phyloP scores from a whole-genome alignment of 768 basidiomycete genomes.

The Lentinula guzmanii region DNA sequence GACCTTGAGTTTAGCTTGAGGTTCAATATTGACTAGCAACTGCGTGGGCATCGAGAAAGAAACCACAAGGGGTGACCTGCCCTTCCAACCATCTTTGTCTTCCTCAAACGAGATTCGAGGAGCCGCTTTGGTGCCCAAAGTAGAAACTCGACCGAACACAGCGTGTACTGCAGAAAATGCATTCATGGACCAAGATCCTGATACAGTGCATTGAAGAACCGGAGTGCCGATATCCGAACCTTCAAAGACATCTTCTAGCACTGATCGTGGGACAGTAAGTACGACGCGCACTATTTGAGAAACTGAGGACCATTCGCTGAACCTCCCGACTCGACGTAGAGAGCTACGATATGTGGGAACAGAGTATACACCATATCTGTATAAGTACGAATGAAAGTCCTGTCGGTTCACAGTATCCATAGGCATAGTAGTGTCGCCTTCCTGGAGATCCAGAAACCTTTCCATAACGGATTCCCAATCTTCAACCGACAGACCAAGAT shows the following conservation, averaged over 20 bases:
- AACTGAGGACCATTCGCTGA: conserved; percentile 22
- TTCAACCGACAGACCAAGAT: conserved; percentile 17
- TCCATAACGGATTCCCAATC: conserved; percentile 41
- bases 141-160: conserved; percentile 15
- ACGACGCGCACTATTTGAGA: conserved; percentile 28
- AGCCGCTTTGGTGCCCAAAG: conserved; percentile 12
- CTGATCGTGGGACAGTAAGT: conserved; percentile 26
- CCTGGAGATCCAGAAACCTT: conserved; percentile 19
- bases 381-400: conserved; percentile 39
- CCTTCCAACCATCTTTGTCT: conserved; percentile 17
- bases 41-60: conserved; percentile 21
- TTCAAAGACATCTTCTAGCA: conserved; percentile 17
- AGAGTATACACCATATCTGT: conserved; percentile 32
- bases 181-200: conserved; percentile 18
- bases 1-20: conserved; percentile 10
- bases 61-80: conserved; percentile 20
- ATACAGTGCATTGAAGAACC: conserved; percentile 28
- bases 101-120: conserved; percentile 15
- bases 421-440: conserved; percentile 12
- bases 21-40: conserved; percentile 15
- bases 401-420: conserved; percentile 30
- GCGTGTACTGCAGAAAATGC: conserved; percentile 24
- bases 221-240: conserved; percentile 20
- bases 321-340: conserved; percentile 14
- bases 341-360: conserved; percentile 13